Base-by-base conservation (phyloP, 2,329 filamentous ascomycete genomes). In the Trichophyton rubrum region DNA sequence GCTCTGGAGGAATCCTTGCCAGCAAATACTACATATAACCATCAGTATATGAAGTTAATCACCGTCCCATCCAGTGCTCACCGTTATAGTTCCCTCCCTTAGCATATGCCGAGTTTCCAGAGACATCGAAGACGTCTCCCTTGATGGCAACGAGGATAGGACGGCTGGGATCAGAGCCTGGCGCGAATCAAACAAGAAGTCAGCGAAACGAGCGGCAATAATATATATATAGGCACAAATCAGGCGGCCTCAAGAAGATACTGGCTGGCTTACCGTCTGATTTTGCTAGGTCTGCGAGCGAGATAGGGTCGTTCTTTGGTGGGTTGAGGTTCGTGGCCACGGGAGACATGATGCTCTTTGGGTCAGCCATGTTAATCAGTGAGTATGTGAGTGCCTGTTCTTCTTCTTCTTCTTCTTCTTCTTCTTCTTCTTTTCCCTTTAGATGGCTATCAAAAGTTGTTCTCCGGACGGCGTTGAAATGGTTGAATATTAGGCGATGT, bases 1-100 rank as follows among this genome's bases (percentile, higher is more conserved):
- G 90, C 93, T 63, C 90, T 85, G n/a, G 93, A 97, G 27, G 93
- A 88, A 70, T 99, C 95, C 71, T 95, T 95, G 63, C 93, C 93
- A 1, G 90, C 88, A 71, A 99, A 99, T 20, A 96, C 93, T 99
- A 66, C 47, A 56, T 60, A 17, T 43, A 57, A n/a, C 8, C 15
- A 13, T 57, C 30, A 43, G 55, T 2, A 30, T 43, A 24, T 13
- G 20, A 41, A 43, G n/a, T 43, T n/a, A 38, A 38, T 6, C 9
- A 9, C 9, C 4, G 11, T 13, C 9, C 33, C 9, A 13, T 38
- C 11, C 8, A 3, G 9, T 45, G 30, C 80, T 69, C 79, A 96
- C 93, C 88, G 68, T 89, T 82, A 74, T 99, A 99, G 64, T 86
- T 85, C 56, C 89, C 91, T 24, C 85, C 87, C 8, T 88, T 85